Conservation (phyloP, 176 grass and related monocot genomes). For the Eremochloa ophiuroides region DNA sequence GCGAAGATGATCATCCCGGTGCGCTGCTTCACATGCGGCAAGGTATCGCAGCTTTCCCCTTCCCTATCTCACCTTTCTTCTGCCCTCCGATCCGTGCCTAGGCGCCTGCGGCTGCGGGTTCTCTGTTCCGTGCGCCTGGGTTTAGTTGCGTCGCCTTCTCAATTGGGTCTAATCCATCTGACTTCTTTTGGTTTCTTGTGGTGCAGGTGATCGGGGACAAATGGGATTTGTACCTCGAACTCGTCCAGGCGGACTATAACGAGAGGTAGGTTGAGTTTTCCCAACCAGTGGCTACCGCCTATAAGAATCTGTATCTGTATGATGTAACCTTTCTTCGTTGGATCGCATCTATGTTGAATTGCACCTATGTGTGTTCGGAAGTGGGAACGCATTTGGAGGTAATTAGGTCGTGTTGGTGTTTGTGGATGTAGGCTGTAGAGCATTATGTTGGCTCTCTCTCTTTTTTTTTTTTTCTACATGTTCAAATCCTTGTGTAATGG, state of each 20-base stretch:
- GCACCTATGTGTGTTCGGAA: not conserved
- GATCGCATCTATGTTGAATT: not conserved
- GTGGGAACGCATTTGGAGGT: not conserved
- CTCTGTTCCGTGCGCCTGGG: not conserved
- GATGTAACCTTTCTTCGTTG: not conserved
- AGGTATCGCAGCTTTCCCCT: constrained; percentile 20
- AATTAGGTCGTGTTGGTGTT: not conserved
- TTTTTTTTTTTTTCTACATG: not conserved
- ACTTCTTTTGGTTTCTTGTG: not conserved
- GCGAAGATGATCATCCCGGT: constrained; percentile 73
- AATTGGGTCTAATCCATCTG: not conserved
- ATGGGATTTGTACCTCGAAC: constrained; percentile 66
- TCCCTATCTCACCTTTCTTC: not conserved
- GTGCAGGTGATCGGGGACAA: constrained; percentile 75
- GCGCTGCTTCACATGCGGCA: constrained; percentile 74
- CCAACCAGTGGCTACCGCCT: not conserved
- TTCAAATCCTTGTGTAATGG: not conserved
- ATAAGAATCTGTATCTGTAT: not conserved
- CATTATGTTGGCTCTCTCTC: not conserved
- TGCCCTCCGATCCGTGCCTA: not conserved
- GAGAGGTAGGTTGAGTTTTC: constrained; percentile 37
- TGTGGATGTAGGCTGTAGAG: not conserved
- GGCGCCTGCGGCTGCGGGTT: not conserved
- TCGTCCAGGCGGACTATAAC: constrained; percentile 59
- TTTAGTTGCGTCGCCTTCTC: not conserved